phyloP scores from a whole-genome alignment of 805 yeast genomes.

The Metschnikowia colocasiae region DNA sequence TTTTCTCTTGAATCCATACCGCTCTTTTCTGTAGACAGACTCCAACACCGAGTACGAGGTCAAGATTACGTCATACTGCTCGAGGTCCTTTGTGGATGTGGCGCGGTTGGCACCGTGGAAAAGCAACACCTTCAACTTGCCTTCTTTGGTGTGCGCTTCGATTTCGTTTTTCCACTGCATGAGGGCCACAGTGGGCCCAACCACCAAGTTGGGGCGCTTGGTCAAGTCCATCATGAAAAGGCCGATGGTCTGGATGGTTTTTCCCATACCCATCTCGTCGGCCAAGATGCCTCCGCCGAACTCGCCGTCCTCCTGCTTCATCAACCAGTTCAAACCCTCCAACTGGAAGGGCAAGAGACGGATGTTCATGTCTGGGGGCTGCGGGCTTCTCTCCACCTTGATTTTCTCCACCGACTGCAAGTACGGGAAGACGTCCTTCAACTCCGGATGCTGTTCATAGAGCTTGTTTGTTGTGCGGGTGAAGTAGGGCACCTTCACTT shows the following conservation, averaged over 20 bases:
- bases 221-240: slow-evolving; percentile 66
- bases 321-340: slow-evolving; percentile 90
- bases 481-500: slow-evolving; percentile 62
- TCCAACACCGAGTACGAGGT: slow-evolving; percentile 94
- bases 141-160: slow-evolving; percentile 69
- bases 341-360: slow-evolving; percentile 82
- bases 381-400: slow-evolving; percentile 55
- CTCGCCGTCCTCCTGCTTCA: slow-evolving; percentile 71
- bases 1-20: slow-evolving; percentile 76
- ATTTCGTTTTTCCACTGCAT: slow-evolving; percentile 98
- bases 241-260: slow-evolving; percentile 94
- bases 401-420: slow-evolving; percentile 48
- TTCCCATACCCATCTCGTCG: slow-evolving; percentile 99
- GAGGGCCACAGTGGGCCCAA: slow-evolving; percentile 97
- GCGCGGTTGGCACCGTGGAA: slow-evolving; percentile 87
- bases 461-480: slow-evolving; percentile 66
- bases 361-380: slow-evolving; percentile 76
- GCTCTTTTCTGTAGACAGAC: slow-evolving; percentile 77
- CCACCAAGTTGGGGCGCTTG: slow-evolving; percentile 77
- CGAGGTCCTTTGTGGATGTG: slow-evolving; percentile 50
- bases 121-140: slow-evolving; percentile 60
- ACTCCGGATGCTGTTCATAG: slow-evolving; percentile 73
- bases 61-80: slow-evolving; percentile 70
- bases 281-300: slow-evolving; percentile 92
- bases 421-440: slow-evolving; percentile 66